Conservation (phyloP, 2,329 filamentous ascomycete genomes). For the Mollisia scopiformis region DNA sequence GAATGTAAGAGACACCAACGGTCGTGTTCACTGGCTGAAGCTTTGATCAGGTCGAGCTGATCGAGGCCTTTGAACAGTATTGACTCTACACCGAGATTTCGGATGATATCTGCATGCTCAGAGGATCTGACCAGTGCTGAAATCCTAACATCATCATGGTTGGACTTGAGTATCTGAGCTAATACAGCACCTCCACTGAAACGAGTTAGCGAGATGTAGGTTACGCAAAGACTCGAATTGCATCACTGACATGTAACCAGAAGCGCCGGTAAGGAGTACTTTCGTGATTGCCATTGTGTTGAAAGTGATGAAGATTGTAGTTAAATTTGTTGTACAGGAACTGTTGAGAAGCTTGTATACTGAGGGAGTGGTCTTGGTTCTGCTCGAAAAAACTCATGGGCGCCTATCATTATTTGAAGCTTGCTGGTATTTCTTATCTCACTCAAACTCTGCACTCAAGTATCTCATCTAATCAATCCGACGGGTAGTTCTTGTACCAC, state of each 20-base stretch:
- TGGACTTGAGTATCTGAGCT: background rate
- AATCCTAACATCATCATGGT: background rate
- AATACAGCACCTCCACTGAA: background rate
- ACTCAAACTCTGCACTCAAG: too few relatives aligned
- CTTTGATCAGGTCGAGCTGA: background rate
- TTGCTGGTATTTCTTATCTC: too few relatives aligned
- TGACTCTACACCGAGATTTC: background rate
- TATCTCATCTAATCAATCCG: too few relatives aligned
- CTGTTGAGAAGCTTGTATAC: too few relatives aligned
- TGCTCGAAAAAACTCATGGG: too few relatives aligned
- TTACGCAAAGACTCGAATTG: too few relatives aligned
- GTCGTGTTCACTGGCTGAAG: background rate
- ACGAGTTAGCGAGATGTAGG: too few relatives aligned
- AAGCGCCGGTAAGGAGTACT: background rate
- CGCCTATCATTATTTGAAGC: too few relatives aligned
- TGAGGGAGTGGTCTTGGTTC: too few relatives aligned
- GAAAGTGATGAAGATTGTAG: background rate
- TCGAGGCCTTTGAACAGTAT: background rate
- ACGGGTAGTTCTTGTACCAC: too few relatives aligned
- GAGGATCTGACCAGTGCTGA: background rate
- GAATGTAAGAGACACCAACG: background rate
- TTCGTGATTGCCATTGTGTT: background rate
- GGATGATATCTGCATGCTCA: background rate
- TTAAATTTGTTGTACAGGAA: background rate
- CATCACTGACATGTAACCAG: too few relatives aligned